Base-by-base conservation (phyloP, 2,329 filamentous ascomycete genomes). In the Zopfia rhizophila region DNA sequence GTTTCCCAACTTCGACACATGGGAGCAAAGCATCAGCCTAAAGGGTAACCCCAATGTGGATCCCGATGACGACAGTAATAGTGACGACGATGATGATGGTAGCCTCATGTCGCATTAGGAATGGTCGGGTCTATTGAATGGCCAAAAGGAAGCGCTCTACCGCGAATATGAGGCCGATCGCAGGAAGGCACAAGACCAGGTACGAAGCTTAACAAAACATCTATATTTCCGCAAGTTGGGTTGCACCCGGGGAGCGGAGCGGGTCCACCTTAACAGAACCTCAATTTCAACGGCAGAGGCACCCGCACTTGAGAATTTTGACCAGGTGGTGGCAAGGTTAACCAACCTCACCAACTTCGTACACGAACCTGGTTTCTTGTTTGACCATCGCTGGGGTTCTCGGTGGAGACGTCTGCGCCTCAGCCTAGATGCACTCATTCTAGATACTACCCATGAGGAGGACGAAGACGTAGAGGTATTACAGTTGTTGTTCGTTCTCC, bases 381-480 rank as follows among this genome's bases (percentile, higher is more conserved):
- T 25, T 24, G 29, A 39, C 17, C 22, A 35, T 16, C n/a, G 17
- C 18, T 46, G 35, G 36, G 43, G 16, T 18, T 38, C 27, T 38
- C 24, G 24, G 28, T 46, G 36, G 43, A 28, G 43, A 24, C 18
- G 40, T 19, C 29, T 46, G 12, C 29, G 32, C 13, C 28, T 46
- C 21, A 14, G 39, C 32, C 42, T 16, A n/a, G 18, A 18, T 12
- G 22, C 28, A 19, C 18, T 45, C 12, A 17, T 32, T 39, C 18
- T 13, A 13, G 13, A 31, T 22, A 45, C 42, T 6, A 5, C 13
- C 28, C 14, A 36, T 22, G 24, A 21, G 7, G 43, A 46, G 12
- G 43, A 46, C 23, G 43, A 46, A 32, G 43, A 46, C 25, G 30
- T 32, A n/a, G 43, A 46, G 23, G 36, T 37, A 19, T 37, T 46